Evolutionary conservation across 768 basidiomycete species (phyloP).

Genomic region (Dioszegia crocea): DNA sequence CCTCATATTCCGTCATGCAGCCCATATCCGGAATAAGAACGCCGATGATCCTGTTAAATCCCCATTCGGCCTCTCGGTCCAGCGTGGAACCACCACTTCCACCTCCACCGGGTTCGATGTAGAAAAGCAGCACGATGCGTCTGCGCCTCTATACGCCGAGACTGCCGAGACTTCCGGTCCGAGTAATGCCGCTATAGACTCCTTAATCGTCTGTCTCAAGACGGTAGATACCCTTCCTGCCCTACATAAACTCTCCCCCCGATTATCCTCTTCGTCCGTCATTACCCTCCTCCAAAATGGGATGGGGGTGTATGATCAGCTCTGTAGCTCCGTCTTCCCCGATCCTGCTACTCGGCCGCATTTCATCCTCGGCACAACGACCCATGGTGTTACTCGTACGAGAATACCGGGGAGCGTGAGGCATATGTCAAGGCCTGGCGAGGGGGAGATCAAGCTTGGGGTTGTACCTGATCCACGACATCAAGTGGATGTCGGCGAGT

Average conservation of each 20-base stretch:
- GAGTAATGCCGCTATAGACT: slow-evolving; percentile 56
- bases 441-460: slow-evolving; percentile 58
- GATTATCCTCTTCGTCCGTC: slow-evolving; percentile 66
- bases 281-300: slow-evolving; percentile 93
- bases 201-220: slow-evolving; percentile 78
- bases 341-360: slow-evolving; percentile 71
- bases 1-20: slow-evolving; percentile 59
- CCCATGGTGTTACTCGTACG: slow-evolving; percentile 67
- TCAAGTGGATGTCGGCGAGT: slow-evolving; percentile 32
- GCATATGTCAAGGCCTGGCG: slow-evolving; percentile 11
- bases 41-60: neutral
- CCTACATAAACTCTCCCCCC: slow-evolving; percentile 59
- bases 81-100: neutral
- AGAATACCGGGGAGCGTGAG: slow-evolving; percentile 38
- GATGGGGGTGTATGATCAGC: slow-evolving; percentile 81
- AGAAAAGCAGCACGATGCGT: slow-evolving; percentile 5
- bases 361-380: slow-evolving; percentile 77
- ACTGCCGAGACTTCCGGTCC: neutral
- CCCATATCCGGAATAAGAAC: slow-evolving; percentile 12
- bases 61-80: slow-evolving; percentile 1
- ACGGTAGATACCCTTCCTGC: slow-evolving; percentile 63
- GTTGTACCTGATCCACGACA: slow-evolving; percentile 63
- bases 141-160: neutral
- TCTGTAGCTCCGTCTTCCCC: slow-evolving; percentile 65
- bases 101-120: slow-evolving; percentile 15